Evolutionary conservation across 768 basidiomycete species (phyloP), one percentile per base, ranked within the genome.

Genomic region (Hypholoma fasciculare): DNA sequence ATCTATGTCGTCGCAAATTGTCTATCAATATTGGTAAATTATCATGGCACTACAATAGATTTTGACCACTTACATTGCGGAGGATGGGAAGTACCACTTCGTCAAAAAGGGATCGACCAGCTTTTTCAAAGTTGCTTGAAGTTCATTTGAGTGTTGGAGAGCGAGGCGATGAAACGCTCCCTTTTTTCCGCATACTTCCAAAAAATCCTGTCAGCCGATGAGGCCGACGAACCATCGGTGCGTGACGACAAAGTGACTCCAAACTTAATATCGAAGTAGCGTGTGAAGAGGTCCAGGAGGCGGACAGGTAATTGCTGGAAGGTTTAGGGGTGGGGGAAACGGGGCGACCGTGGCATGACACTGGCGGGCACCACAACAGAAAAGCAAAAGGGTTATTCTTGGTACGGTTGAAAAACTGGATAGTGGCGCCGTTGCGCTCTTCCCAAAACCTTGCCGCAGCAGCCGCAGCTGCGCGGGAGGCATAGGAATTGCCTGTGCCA

Each of bases 371-470:
- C 75, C 37, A 85, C 79, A 36, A 86, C 82, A 38, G 84, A 77
- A 72, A 98, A 98, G 11, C 89, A 83, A 30, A 94, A 0, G 97
- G 94, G 70, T 98, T 93, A 70, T 98, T 91, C 66, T 92, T 87
- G 39, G 90, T 81, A 58, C 90, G 92, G 67, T 98, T 94, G 57
- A 94, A 96, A 0, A 97, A 82, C 60, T 89, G 90, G 42, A 86
- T 75, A 7, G 79, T 70, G 3, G 78, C 63, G 26, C 68, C 69
- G 38, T 70, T 67, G 30, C 71, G 63, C 16, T 69, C 67, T 16
- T 72, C 71, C 17, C 70, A 57, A 26, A 67, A 66, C 53, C 66
- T 63, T 44, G 57, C 27, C 14, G 63, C 56, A 13, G 52, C 43
- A 7, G 60, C 50, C 27, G 52, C 38, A n/a, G 50, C n/a, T 16